Evolutionary conservation across 768 basidiomycete genomes (phyloP), one percentile per base, ranked within the genome.

Genomic region (Collybiopsis luxurians): DNA sequence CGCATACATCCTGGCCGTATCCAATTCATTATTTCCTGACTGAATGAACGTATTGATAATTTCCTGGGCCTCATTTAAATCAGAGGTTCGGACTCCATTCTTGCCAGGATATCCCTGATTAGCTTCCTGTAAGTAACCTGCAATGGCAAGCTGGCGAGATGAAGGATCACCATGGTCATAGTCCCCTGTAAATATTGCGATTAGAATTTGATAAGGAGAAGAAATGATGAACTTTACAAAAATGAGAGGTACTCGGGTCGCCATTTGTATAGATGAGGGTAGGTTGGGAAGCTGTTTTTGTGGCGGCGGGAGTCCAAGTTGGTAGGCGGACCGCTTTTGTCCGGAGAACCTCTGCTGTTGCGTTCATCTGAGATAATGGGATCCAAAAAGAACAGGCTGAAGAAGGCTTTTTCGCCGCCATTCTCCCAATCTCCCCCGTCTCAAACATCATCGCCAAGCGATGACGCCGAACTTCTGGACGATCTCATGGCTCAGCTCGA

Each of bases 401-500:
- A 82, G 71, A 82, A 84, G 67, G 57, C 63, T 23, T 24, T 73
- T 45, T 65, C 76, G 15, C 61, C 70, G 26, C 52, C 65, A n/a
- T 61, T 70, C 23, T 63, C 68, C 7, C 66, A 67, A 15, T 57
- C 68, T 0, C 68, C 74, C 28, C 63, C 72, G 1, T 58, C 58
- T 27, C 61, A 67, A 58, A 60, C 67, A 28, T 17, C 50, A 58
- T 60, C 67, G 27, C 9, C 50, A 36, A 61, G 61, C 19, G 78
- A 80, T 42, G 81, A 87, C 55, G 80, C 83, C 44, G 79, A 80
- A 10, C 76, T 93, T 46, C 76, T 93, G 74, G 81, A 91, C 61
- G 86, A 90, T 63, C 81, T 95, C 1, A 70, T 94, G 46, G 80
- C 84, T 6, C 87, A 91, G 67, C 83, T 95, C 26, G 89, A 92